A percentile compares a stretch with the other conserved stretches of the same genome.
phyloP scores from a whole-genome alignment of 495 filamentous ascomycete species.

The Podospora conica region DNA sequence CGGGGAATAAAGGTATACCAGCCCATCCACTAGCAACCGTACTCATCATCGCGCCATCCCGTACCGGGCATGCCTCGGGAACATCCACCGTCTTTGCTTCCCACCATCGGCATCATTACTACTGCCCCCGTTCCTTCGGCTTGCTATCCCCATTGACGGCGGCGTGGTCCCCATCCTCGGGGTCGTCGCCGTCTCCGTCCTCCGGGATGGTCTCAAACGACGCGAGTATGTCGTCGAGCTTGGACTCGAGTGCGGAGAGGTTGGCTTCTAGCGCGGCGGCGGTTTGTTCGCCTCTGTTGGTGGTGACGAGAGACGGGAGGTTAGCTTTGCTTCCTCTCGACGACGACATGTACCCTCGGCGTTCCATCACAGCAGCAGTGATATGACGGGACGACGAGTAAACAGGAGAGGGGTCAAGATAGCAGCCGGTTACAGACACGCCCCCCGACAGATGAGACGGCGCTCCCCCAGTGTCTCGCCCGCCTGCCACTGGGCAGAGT shows the following conservation, averaged over 20 bases:
- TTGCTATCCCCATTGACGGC: background rate
- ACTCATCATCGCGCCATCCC: background rate
- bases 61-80: background rate
- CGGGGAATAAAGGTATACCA: too few relatives aligned
- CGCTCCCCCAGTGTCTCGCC: background rate
- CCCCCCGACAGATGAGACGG: background rate
- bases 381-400: background rate
- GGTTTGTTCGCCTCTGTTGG: conserved; percentile 47
- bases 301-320: too few relatives aligned
- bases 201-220: background rate
- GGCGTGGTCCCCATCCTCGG: background rate
- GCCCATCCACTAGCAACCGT: background rate
- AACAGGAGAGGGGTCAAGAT: background rate
- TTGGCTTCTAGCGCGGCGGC: conserved; percentile 49
- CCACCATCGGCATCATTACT: too few relatives aligned
- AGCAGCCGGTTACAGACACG: background rate
- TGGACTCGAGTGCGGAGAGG: conserved; percentile 45
- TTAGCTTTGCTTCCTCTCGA: background rate
- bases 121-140: background rate
- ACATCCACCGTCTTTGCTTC: background rate
- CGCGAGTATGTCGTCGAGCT: conserved; percentile 48
- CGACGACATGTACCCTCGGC: background rate
- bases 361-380: too few relatives aligned
- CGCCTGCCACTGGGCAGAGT: background rate
- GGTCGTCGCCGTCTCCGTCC: background rate